A percentile compares a stretch with the other conserved stretches of the same genome.
These are phyloP conservation scores for Pseudogymnoascus pannorum DNA, from an alignment of 2,329 filamentous ascomycete genomes.

Conservation along the genomic window DNA sequence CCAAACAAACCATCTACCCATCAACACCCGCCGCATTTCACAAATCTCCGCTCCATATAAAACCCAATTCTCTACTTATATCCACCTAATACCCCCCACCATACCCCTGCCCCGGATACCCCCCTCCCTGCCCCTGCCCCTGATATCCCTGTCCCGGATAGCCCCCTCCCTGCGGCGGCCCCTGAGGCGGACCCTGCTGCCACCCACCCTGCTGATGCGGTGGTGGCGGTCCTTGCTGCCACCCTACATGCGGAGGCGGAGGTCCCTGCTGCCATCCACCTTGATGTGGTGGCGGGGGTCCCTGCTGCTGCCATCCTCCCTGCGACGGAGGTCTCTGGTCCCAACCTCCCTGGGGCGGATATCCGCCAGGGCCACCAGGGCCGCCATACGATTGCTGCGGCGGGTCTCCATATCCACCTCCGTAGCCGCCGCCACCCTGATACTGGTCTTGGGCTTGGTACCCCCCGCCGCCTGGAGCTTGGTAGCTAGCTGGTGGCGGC, in stretches of 20 bases:
- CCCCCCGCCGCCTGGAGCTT: conserved; percentile 9
- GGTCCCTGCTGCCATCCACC: conserved; percentile 17
- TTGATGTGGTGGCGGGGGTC: conserved; percentile 28
- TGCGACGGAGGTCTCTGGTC: conserved; percentile 21
- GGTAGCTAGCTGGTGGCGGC: background rate
- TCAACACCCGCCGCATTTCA: background rate
- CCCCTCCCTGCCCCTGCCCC: background rate
- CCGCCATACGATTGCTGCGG: conserved; percentile 7
- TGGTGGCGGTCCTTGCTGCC: conserved; percentile 18
- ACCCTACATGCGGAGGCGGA: conserved; percentile 18
- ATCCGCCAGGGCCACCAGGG: conserved; percentile 27
- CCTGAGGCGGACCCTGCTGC: conserved; percentile 19
- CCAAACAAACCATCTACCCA: background rate
- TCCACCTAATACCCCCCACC: conserved; percentile 13
- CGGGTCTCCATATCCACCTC: conserved; percentile 13
- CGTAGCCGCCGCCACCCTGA: conserved; percentile 1
- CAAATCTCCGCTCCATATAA: background rate
- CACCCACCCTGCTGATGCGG: conserved; percentile 21
- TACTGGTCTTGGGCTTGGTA: conserved; percentile 11
- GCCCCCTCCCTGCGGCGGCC: conserved; percentile 26
- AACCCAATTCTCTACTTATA: background rate
- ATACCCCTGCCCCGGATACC: conserved; percentile 27
- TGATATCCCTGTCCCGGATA: conserved; percentile 23
- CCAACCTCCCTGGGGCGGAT: conserved; percentile 27
- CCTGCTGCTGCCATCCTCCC: conserved; percentile 25